Base-by-base conservation (phyloP, 169 alveolate genomes). In the Perkinsus marinus region DNA sequence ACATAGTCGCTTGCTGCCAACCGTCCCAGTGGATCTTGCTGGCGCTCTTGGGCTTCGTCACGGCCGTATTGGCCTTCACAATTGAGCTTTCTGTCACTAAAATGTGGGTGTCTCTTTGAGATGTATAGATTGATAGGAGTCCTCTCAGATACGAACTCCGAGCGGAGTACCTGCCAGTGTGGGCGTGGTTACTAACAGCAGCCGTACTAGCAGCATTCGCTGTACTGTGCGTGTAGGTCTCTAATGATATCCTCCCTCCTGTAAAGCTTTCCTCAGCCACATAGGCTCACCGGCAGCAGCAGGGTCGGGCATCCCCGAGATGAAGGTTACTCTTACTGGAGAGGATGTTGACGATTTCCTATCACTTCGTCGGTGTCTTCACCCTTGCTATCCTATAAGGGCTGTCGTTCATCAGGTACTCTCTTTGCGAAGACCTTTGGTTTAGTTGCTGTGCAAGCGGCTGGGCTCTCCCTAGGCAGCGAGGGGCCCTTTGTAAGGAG, bases 251-350 rank as follows among this genome's bases (percentile, higher is more conserved):
- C 79, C 3, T 57, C 22, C 26, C 79, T 57, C 37, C 22, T 16
- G 79, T 0, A 0, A 26, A 16, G 79, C 5, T 26, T 16, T 57
- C 34, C 26, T 57, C 26, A 57, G 79, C 3, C 79, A 57, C 34
- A 7, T 57, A 13, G 79, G 79, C 79, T 57, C 79, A 13, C 79
- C 79, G 79, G 79, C 79, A 57, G 79, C 79, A 57, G 79, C 37
- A 19, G 98, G 98, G 22, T 95, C 97, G 68, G 97, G 98, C 19
- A 95, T 96, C 43, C 98, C 98, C 6, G 98, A 96, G 90, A 92
- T 96, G 93, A 95, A 95, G 91, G 94, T 97, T 5, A 96, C 95
- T 0, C 92, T 96, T 89, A 94, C 97, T 30, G 98, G 98, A 22
- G 94, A 95, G 26, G 92, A 93, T 38, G 93, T 95, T 34, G 94